Base-by-base conservation (phyloP, 352 stramenopile genomes). In the Phytophthora crassamura region DNA sequence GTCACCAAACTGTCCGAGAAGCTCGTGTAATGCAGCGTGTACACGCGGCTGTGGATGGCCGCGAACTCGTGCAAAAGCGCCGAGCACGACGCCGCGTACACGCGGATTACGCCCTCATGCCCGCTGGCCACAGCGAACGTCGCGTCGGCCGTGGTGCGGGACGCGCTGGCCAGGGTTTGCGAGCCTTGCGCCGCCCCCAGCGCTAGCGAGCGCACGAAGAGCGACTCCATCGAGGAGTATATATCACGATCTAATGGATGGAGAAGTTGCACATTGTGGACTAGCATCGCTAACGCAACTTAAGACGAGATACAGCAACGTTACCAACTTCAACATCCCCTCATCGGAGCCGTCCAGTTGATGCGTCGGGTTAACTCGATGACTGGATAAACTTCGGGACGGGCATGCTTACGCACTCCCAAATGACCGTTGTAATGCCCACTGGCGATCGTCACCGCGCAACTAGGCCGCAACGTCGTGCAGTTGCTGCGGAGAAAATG, bases 1-100 rank as follows among this genome's bases (percentile, higher is more conserved):
- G 87, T 95, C 65, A 95, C 83, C 35, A 95, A 73, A 52, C 84
- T 90, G 63, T 95, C 87, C 14, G 85, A 93, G 61, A 95, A 94
- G 69, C 84, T 93, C 52, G 87, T 95, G 70, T 94, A 93, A 54
- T 90, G 81, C 65, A 95, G 59, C 39, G 80, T 69, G 55, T 91
- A 77, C 50, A 95, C 67, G 55, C 69, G 82, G 10, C 63, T 66
- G 67, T 95, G 87, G 66, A 95, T 90, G 35, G 83, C 77, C 36
- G 82, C 51, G 59, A 95, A 95, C 64, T 95, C 87, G 58, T 95
- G 87, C 54, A 95, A 67, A 16, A 94, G 65, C 28, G 81, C 81
- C 8, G 78, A 82, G 68, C 83, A 93, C 18, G 82, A 92, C 11
- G 84, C 83, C 35, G 87, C 82, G 59, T 93, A 94, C 52, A 95